phyloP scores from a whole-genome alignment of 169 alveolate genomes.

The Cryptosporidium canis region DNA sequence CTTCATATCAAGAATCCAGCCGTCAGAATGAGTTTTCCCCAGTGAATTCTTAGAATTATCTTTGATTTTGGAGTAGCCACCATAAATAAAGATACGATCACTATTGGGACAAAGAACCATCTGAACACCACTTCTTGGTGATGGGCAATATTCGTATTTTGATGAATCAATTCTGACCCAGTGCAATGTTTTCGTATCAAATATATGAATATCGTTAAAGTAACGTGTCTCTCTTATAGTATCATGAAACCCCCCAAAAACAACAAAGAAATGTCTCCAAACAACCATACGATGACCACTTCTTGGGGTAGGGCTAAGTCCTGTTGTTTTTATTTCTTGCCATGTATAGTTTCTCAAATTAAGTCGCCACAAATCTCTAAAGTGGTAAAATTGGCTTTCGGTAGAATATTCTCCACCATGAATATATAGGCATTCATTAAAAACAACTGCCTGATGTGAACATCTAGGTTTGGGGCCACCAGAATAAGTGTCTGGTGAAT shows the following conservation, averaged over 20 bases:
- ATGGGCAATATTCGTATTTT: conserved; percentile 36
- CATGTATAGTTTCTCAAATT: conserved; percentile 81
- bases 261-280: conserved; percentile 86
- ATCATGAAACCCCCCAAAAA: conserved; percentile 92
- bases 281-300: conserved; percentile 92
- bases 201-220: conserved; percentile 85
- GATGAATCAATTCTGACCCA: conserved; percentile 58
- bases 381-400: conserved; percentile 87
- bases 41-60: conserved; percentile 83
- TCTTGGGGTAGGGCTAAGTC: conserved; percentile 86
- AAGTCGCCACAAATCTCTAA: conserved; percentile 87
- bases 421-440: conserved; percentile 83
- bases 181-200: conserved; percentile 39
- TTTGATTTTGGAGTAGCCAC: conserved; percentile 89
- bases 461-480: conserved; percentile 89
- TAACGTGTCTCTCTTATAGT: conserved; percentile 83
- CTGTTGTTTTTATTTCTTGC: conserved; percentile 83
- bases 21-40: conserved; percentile 83
- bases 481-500: conserved; percentile 4
- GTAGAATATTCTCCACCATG: conserved; percentile 92
- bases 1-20: conserved; percentile 88
- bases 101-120: conserved; percentile 28
- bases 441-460: conserved; percentile 87
- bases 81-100: conserved; percentile 81
- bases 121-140: conserved; percentile 71